Evolutionary conservation across 176 grass and related monocot genomes (phyloP).

Genomic region (Chloris gayana): DNA sequence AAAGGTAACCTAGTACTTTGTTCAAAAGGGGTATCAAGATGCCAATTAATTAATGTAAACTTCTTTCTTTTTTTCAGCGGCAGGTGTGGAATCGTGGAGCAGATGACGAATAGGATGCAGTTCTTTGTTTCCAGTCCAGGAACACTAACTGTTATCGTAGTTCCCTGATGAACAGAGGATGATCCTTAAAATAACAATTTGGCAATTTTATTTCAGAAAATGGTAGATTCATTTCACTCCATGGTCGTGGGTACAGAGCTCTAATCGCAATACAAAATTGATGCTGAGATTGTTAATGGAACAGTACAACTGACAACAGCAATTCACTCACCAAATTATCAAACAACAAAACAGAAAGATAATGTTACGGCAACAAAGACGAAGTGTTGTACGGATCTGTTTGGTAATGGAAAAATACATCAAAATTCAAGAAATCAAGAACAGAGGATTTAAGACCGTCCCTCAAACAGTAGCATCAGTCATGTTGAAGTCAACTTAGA

Average conservation of each 20-base stretch:
- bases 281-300: conserved; percentile 29
- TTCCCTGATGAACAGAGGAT: conserved; percentile 18
- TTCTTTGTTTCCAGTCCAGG: conserved; percentile 32
- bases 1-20: conserved; percentile 32
- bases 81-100: neutral
- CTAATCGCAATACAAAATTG: conserved; percentile 13
- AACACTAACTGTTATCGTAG: conserved; percentile 44
- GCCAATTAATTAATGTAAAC: neutral
- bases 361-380: neutral
- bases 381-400: neutral
- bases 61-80: too few species aligned
- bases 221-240: neutral
- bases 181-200: neutral
- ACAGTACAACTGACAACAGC: conserved; percentile 35
- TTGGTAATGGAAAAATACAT: neutral
- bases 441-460: neutral
- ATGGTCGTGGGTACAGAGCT: neutral
- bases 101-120: conserved; percentile 26
- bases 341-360: conserved; percentile 17
- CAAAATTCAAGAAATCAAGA: neutral
- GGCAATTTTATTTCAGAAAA: neutral
- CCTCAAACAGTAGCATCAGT: neutral
- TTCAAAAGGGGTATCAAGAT: conserved; percentile 1
- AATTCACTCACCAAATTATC: neutral
- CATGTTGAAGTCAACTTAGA: neutral